Conservation (phyloP, 305 asterid species). For the Fraxinus angustifolia region DNA sequence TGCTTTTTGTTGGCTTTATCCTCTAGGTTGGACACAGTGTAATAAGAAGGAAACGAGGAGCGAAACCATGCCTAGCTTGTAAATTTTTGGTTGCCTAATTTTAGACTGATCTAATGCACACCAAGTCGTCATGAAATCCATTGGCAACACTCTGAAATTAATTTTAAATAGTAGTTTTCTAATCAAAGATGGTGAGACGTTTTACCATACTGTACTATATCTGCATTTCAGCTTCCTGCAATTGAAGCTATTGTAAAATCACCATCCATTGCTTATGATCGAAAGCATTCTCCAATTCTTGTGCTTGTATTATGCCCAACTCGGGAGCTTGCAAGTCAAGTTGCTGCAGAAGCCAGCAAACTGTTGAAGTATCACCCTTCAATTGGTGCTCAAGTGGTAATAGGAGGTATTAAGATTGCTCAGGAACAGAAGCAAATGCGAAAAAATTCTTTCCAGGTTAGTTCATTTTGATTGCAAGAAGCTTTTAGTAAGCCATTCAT, state of each 20-base stretch:
- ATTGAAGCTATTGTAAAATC: slow-evolving; percentile 71
- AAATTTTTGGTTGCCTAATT: neutral
- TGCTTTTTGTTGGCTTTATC: neutral
- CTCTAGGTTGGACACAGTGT: neutral
- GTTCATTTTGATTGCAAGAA: neutral
- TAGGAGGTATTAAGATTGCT: slow-evolving; percentile 84
- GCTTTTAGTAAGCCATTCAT: neutral
- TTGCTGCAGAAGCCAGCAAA: slow-evolving; percentile 84
- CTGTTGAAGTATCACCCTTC: slow-evolving; percentile 88
- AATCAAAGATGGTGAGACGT: slow-evolving; percentile 1
- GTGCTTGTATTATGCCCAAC: slow-evolving; percentile 95
- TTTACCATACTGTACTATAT: neutral
- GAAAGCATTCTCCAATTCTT: slow-evolving; percentile 63
- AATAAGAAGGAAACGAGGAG: neutral
- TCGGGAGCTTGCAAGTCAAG: slow-evolving; percentile 91
- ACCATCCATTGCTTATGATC: slow-evolving; percentile 46
- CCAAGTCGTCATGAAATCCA: neutral
- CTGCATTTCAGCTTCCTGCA: slow-evolving; percentile 79
- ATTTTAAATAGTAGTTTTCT: neutral
- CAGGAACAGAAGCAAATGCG: slow-evolving; percentile 85
- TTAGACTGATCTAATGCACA: neutral
- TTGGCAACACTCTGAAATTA: slow-evolving; percentile 2
- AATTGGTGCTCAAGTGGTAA: slow-evolving; percentile 87
- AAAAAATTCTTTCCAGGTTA: slow-evolving; percentile 90
- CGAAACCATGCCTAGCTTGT: neutral